Evolutionary conservation across 2,329 filamentous ascomycete genomes (phyloP).

Genomic region (Dactylellina sp.): DNA sequence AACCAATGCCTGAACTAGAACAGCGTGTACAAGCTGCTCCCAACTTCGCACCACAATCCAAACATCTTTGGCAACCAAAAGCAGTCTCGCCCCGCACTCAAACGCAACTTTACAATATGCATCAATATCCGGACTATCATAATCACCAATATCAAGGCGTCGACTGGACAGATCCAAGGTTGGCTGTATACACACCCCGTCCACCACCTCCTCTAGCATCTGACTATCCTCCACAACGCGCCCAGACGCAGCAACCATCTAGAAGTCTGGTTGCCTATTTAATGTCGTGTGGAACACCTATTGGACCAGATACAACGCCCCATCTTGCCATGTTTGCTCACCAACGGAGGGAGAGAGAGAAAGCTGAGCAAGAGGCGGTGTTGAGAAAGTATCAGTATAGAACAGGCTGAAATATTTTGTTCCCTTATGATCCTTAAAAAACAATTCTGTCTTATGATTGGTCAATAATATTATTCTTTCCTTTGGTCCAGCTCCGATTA

Average conservation of each 20-base stretch:
- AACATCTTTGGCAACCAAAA: conserved; percentile 29
- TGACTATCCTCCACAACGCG: not conserved
- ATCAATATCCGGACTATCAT: conserved; percentile 16
- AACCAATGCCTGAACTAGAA: too few relatives aligned
- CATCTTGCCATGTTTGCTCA: conserved; percentile 54
- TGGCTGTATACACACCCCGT: too few relatives aligned
- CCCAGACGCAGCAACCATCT: not conserved
- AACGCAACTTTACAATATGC: conserved; percentile 26
- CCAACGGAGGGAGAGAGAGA: conserved; percentile 31
- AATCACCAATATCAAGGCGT: not conserved
- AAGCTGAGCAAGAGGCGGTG: conserved; percentile 14
- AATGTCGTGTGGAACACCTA: conserved; percentile 20
- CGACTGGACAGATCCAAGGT: too few relatives aligned
- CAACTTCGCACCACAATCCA: not conserved
- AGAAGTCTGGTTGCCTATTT: conserved; percentile 27
- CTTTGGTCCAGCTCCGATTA: not conserved
- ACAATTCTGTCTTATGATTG: not conserved
- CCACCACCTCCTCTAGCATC: not conserved
- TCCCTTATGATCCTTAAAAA: not conserved
- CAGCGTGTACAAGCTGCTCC: not conserved
- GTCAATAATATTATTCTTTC: not conserved
- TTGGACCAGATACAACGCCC: conserved; percentile 39
- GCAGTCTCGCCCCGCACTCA: conserved; percentile 38
- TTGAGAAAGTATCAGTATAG: not conserved
- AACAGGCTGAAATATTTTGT: not conserved